These are phyloP conservation scores for Boletus fagicola DNA, from an alignment of 768 basidiomycete genomes.

Conservation along the genomic window DNA sequence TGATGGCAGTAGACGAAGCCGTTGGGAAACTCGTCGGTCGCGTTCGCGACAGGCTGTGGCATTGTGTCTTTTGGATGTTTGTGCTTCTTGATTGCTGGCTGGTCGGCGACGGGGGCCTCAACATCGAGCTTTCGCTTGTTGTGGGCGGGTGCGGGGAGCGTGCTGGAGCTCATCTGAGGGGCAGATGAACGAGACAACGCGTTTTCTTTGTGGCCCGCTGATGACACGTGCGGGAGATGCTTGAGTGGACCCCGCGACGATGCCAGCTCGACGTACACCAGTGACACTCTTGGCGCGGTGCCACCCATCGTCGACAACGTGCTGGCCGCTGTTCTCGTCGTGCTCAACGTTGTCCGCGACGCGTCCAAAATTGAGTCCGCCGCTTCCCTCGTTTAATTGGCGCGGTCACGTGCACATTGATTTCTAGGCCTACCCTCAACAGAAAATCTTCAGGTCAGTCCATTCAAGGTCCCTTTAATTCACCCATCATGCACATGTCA, in stretches of 20 bases:
- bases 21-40: conserved; percentile 33
- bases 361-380: conserved; percentile 14
- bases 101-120: conserved; percentile 14
- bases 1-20: conserved; percentile 66
- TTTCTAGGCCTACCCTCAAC: conserved; percentile 33
- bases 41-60: conserved; percentile 18
- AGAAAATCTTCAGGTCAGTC: conserved; percentile 17
- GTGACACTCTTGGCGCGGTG: conserved; percentile 35
- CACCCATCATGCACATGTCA: too few species aligned
- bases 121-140: conserved; percentile 53
- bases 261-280: conserved; percentile 62
- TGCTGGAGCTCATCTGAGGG: conserved; percentile 31
- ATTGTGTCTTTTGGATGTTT: conserved; percentile 30
- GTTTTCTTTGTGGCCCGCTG: conserved; percentile 45
- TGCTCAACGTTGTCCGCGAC: conserved; percentile 20
- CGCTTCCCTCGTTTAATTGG: conserved; percentile 14
- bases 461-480: neutral
- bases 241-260: conserved; percentile 27
- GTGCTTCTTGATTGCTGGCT: conserved; percentile 21
- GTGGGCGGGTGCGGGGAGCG: conserved; percentile 29
- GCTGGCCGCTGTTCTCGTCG: conserved; percentile 16
- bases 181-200: conserved; percentile 38
- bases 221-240: conserved; percentile 28
- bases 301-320: conserved; percentile 19
- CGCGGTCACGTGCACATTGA: conserved; percentile 31